A percentile compares a stretch with the other conserved stretches of the same genome.
These are phyloP conservation scores for Astragalus glycyphyllos DNA, from an alignment of 306 rosid genomes.

Conservation along the genomic window DNA sequence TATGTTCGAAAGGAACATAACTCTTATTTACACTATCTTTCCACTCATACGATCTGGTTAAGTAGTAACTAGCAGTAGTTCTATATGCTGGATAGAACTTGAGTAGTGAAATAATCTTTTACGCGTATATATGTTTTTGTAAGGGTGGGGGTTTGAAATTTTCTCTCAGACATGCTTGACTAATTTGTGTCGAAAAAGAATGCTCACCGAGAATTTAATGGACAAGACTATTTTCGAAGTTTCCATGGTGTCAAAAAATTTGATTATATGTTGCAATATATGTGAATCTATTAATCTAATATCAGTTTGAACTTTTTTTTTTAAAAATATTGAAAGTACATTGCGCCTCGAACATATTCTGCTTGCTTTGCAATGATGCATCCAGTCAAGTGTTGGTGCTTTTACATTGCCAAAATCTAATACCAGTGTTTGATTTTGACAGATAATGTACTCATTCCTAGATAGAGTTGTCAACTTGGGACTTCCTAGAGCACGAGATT, in stretches of 20 bases:
- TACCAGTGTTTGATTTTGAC: conserved; percentile 38
- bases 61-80: background rate
- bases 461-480: conserved; percentile 86
- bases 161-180: background rate
- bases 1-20: too few species aligned
- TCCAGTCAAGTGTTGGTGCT: background rate
- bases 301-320: conserved; percentile 10
- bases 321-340: background rate
- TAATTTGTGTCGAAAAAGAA: background rate
- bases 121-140: background rate
- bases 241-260: conserved; percentile 10
- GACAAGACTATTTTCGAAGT: background rate
- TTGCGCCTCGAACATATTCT: conserved; percentile 10
- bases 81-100: background rate
- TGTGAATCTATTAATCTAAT: background rate
- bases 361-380: background rate
- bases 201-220: background rate
- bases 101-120: conserved; percentile 27
- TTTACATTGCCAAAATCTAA: conserved; percentile 1
- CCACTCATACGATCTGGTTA: conserved; percentile 1
- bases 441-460: conserved; percentile 86
- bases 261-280: conserved; percentile 1
- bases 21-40: too few species aligned
- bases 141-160: background rate
- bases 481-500: conserved; percentile 95